Evolutionary conservation across 306 rosid genomes (phyloP).

Genomic region (Pyrus pyrifolia): DNA sequence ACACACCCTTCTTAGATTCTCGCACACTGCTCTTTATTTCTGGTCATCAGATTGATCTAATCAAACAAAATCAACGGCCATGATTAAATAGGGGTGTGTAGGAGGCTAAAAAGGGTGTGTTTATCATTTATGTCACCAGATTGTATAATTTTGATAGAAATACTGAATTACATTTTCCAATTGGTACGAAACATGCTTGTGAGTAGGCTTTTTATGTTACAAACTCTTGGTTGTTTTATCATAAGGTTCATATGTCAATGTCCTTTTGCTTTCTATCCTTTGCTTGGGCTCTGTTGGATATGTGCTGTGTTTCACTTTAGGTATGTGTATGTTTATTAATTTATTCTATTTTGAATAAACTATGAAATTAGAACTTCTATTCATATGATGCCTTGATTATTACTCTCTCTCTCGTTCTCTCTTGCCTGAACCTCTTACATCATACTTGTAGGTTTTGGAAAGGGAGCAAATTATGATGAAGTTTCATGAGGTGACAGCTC

Average conservation of each 20-base stretch:
- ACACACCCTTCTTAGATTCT: too few relatives aligned
- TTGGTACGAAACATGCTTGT: neutral
- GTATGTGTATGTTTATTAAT: neutral
- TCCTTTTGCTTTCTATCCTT: neutral
- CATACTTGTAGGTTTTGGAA: constrained; percentile 64
- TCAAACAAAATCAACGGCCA: too few relatives aligned
- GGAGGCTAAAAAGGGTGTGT: too few relatives aligned
- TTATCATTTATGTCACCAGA: neutral
- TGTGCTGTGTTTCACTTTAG: neutral
- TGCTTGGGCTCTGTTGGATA: neutral
- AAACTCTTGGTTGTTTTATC: neutral
- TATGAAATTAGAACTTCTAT: neutral
- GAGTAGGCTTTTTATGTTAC: neutral
- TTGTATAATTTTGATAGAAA: neutral
- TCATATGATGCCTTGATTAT: neutral
- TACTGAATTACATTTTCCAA: neutral
- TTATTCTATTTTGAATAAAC: neutral
- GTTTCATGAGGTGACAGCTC: constrained; percentile 63
- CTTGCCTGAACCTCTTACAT: neutral
- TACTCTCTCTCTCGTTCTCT: neutral
- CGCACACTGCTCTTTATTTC: too few relatives aligned
- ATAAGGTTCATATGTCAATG: neutral
- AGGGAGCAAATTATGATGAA: constrained; percentile 66
- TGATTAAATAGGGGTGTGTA: too few relatives aligned
- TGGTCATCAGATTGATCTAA: too few relatives aligned